Evolutionary conservation across 1,284 basidiomycete species (phyloP), one percentile per base, ranked within the genome.

Genomic region (Leccinum griseonigrum): DNA sequence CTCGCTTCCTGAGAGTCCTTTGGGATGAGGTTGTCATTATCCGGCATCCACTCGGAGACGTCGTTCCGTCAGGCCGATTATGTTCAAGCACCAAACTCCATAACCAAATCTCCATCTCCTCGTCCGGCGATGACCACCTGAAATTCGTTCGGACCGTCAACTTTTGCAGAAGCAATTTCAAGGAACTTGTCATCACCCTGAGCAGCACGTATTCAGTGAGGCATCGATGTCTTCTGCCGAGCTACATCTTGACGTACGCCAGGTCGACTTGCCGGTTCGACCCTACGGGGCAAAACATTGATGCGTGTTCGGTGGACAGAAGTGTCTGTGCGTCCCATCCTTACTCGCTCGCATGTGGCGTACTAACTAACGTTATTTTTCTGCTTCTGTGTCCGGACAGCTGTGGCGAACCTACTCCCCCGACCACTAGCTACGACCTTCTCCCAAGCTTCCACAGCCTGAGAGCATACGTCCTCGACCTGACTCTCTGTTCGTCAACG

Each of bases 201-300:
- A 81, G 86, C 2, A 91, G 91, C 1, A 85, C 90, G 2, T 91
- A 93, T 76, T 82, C 84, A 38, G 90, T 91, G 66, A 66, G 78
- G 5, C 43, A 22, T 36, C 4, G 26, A 4, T 11, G 3, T 5
- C 26, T 32, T 34, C 28, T 70, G 14, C 22, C 29, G 62, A 28
- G 16, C 51, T 51, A 61, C 31, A 64, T 38, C 48, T 26, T 28
- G 13, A 38, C 34, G 31, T 10, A 18, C n/a, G 2, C 22, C 13
- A 92, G 90, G 86, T 81, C 10, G 91, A 88, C 88, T 68, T 91
- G 89, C 77, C 81, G 89, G 63, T 93, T 93, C 68, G 90, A 92
- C 71, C 89, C 90, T 18, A 87, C 85, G 1, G 91, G 91, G 13
- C 89, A 92, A 75, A 91, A 92, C 67, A 85, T 93, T 63, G 91